Conservation (phyloP, 371 early-diverging fungal species). For the Rhizopus microsporus region DNA sequence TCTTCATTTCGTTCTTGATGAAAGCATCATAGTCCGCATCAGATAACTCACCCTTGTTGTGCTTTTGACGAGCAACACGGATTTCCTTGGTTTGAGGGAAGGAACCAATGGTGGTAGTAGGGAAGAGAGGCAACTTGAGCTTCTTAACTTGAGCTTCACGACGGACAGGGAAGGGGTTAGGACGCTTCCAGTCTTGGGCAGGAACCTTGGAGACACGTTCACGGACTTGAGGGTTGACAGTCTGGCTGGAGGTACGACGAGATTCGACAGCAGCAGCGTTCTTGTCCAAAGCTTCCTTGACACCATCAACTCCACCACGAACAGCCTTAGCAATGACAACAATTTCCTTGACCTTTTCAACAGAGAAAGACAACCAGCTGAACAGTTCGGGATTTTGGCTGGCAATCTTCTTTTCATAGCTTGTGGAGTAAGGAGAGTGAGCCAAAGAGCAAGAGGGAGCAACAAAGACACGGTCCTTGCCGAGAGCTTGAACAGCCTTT, state of each 20-base stretch:
- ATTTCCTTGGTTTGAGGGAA: conserved; percentile 98
- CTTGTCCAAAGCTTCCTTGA: conserved; percentile 68
- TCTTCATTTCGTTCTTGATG: conserved; percentile 84
- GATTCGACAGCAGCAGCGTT: conserved; percentile 74
- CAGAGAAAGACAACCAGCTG: conserved; percentile 93
- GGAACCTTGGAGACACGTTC: conserved; percentile 71
- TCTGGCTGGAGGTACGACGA: conserved; percentile 80
- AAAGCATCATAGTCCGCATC: conserved; percentile 78
- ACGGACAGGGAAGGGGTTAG: conserved; percentile 75
- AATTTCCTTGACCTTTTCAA: conserved; percentile 89
- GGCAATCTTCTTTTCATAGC: conserved; percentile 77
- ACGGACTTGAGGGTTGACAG: conserved; percentile 83
- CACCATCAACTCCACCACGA: conserved; percentile 62
- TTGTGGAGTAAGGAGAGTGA: conserved; percentile 89
- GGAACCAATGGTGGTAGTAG: conserved; percentile 97
- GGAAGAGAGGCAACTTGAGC: conserved; percentile 88
- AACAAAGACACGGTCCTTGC: conserved; percentile 75
- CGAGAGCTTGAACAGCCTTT: conserved; percentile 68
- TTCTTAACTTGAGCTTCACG: conserved; percentile 74
- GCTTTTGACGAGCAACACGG: conserved; percentile 86
- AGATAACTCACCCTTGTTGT: conserved; percentile 81
- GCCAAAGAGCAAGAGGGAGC: conserved; percentile 92
- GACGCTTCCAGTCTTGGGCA: conserved; percentile 76
- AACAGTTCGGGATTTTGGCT: conserved; percentile 73
- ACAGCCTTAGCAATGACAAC: conserved; percentile 72